These are phyloP conservation scores for Globisporangium cederbergense DNA, from an alignment of 352 stramenopile species.

Conservation along the genomic window DNA sequence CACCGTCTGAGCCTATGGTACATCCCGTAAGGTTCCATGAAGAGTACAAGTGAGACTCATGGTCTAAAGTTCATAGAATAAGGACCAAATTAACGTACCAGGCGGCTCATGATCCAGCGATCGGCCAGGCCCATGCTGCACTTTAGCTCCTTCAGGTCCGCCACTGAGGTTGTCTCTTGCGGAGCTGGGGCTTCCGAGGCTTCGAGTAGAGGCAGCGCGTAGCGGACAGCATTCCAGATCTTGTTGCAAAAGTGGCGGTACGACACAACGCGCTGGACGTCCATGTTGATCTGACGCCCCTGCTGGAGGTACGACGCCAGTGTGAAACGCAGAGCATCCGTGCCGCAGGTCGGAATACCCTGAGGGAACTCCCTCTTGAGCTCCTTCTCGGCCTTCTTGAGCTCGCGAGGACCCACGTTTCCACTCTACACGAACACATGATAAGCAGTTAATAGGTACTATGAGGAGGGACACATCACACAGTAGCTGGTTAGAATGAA, in stretches of 20 bases:
- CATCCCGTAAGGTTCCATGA: not conserved
- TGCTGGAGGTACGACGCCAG: constrained; percentile 94
- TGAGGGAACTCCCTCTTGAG: constrained; percentile 96
- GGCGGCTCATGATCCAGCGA: constrained; percentile 82
- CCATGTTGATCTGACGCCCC: constrained; percentile 88
- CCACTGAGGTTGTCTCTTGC: not conserved
- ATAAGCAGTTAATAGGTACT: not conserved
- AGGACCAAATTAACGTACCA: constrained; percentile 33
- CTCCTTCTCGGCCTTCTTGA: constrained; percentile 95
- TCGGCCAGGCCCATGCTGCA: constrained; percentile 60
- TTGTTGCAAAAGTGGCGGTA: constrained; percentile 90
- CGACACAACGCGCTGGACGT: constrained; percentile 79
- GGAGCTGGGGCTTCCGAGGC: constrained; percentile 5
- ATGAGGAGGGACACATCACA: not conserved
- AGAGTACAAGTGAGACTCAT: not conserved
- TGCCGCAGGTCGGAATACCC: constrained; percentile 97
- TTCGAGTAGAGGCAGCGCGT: constrained; percentile 62
- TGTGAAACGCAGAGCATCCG: constrained; percentile 97
- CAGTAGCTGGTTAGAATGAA: not conserved
- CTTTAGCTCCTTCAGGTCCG: constrained; percentile 27
- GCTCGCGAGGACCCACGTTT: constrained; percentile 86
- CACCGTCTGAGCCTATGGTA: constrained; percentile 49
- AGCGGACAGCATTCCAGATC: constrained; percentile 85
- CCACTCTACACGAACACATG: constrained; percentile 32
- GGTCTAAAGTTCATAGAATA: not conserved